Evolutionary conservation across 2,329 filamentous ascomycete genomes (phyloP), one percentile per base, ranked within the genome.

Genomic region (Orbilia blumenaviensis): DNA sequence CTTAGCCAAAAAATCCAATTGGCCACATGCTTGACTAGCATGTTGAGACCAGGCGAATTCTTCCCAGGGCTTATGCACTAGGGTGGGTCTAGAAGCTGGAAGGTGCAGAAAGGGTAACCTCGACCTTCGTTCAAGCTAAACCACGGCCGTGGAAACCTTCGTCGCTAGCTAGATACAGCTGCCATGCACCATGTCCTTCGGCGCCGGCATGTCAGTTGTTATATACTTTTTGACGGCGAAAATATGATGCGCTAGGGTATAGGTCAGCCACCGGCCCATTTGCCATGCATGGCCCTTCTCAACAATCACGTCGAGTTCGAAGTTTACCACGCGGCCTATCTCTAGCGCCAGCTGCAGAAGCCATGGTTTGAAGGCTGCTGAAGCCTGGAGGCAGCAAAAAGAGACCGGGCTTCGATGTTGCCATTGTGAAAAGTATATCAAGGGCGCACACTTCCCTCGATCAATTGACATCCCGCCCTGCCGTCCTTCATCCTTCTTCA

Each of bases 1-100:
- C 54, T 68, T 67, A 75, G 71, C 63, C 71, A 68, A 34, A 54
- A 12, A n/a, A 50, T 63, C 71, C 71, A 32, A 75, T 75, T 75
- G 63, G 71, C 38, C 32, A 36, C 18, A 14, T 29, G 16, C 9
- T 34, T n/a, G 25, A 25, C 29, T 32, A 58, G 44, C 56, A 67
- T 38, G 46, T 63, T 68, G 34, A 38, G 36, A 58, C 54, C 68
- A 67, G 56, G 62, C 54, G 69, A 67, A 32, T 67, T 54, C 46
- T 44, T 68, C 50, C 63, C 60, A 68, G 54, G 71, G 63, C 71
- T 34, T 48, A 63, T 67, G 71, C 71, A 63, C 48, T 32, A 5
- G 16, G 58, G 71, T 75, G 71, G 71, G 71, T 23, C 63, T 29
- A 42, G 63, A 75, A 63, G 63, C 71, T 60, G 63, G 50, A 41